Evolutionary conservation across 768 basidiomycete genomes (phyloP).

Genomic region (Hygrocybe punicea): DNA sequence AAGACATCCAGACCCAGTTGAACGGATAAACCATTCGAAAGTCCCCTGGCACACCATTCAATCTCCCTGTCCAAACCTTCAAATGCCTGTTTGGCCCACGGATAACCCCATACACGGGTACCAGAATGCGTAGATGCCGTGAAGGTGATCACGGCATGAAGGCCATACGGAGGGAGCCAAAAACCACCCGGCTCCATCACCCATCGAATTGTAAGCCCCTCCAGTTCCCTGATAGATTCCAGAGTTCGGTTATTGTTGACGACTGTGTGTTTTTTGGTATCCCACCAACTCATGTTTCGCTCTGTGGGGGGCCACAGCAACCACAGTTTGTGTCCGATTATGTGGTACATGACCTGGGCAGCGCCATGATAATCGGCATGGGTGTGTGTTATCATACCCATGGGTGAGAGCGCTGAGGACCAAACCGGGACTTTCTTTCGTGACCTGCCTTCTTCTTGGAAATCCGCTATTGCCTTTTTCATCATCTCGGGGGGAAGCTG

Average conservation of each 20-base stretch:
- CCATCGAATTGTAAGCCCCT: background rate
- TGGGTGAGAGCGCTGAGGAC: background rate
- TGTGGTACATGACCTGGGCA: background rate
- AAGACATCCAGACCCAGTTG: no score
- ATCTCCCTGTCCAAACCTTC: background rate
- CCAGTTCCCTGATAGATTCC: background rate
- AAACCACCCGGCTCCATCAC: background rate
- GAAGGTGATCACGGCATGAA: background rate
- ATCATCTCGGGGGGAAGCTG: background rate
- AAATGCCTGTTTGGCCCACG: background rate
- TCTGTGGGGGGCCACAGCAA: background rate
- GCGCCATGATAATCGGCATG: background rate
- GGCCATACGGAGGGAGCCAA: background rate
- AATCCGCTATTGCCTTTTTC: background rate
- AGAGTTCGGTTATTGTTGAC: background rate
- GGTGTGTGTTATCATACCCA: background rate
- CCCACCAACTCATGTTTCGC: background rate
- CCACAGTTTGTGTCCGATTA: background rate
- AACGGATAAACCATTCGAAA: no score
- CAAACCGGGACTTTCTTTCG: background rate
- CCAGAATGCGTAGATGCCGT: background rate
- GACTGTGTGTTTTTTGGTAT: background rate
- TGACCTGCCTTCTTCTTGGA: background rate
- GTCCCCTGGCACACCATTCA: no score
- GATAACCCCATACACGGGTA: background rate